Base-by-base conservation (phyloP, 2,329 filamentous ascomycete genomes). In the Grosmannia clavigera region DNA sequence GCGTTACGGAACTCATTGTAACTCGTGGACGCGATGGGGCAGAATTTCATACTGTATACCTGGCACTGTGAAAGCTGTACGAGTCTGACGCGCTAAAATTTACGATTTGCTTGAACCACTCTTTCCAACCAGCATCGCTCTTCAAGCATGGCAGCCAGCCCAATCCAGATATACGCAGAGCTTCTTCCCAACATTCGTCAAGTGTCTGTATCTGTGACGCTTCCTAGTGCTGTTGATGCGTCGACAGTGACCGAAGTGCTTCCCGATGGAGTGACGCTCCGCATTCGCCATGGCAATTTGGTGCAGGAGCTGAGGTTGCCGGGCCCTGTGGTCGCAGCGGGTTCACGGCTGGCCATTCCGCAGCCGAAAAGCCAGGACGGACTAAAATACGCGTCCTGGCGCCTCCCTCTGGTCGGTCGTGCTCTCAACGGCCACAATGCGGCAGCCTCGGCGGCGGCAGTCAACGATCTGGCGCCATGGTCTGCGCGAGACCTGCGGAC, bases 161-260 rank as follows among this genome's bases (percentile, higher is more conserved):
- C 43, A 7, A 57, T 64, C 12, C 61, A 63, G 19, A 75, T 87
- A 27, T 86, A 87, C 67, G 83, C 84, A 5, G 85, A 88, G 71
- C 75, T 86, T 1, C 76, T 87, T 3, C 74, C 78, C 33, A 85
- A 86, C 62, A 84, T 88, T 64, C 76, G 80, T 51, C 83, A 86
- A 67, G 75, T 87, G 48, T 85, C 83, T 5, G 71, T 86, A 27
- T 79, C 77, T 57, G 81, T 77, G 7, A 75, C 76, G 3, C 71
- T 86, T 1, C 71, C 75, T 3, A 74, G 76, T 14, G 70, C 74
- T 5, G 70, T 70, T 54, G 72, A 75, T 58, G 61, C 70, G 29
- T 71, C 71, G n/a, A 82, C 78, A 25, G 68, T 66, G 54, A 75
- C 74, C 31, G 70, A 70, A 16, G 64, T 84, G 50, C 72, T 76